Conservation (phyloP, 129 eudicot genomes). For the Ambrosia trifida region DNA sequence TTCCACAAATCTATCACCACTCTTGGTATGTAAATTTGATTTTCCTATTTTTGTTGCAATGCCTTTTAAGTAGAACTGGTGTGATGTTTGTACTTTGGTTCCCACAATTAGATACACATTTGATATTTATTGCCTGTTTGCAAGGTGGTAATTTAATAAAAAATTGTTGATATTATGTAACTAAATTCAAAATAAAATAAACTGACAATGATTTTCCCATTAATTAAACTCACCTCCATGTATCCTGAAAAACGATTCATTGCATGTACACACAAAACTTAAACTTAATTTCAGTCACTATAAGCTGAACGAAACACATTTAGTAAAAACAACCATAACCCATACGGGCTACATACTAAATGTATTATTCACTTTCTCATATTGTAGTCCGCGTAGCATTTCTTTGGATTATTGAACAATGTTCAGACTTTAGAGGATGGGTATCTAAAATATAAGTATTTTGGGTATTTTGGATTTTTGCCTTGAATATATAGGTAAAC, state of each 20-base stretch:
- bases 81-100: not conserved
- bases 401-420: not conserved
- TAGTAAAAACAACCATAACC: no score
- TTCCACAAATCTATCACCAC: slow-evolving; percentile 39
- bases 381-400: not conserved
- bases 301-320: no score
- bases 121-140: no score
- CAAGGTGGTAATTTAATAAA: no score
- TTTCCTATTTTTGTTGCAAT: not conserved
- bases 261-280: no score
- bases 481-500: slow-evolving; percentile 18
- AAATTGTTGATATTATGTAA: no score
- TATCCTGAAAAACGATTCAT: no score
- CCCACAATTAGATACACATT: no score
- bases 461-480: not conserved
- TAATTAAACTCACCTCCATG: no score
- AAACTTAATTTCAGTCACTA: no score
- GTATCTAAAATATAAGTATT: not conserved
- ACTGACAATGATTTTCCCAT: no score
- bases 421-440: not conserved
- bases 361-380: not conserved
- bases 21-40: slow-evolving; percentile 35
- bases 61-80: not conserved
- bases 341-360: not conserved
- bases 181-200: no score